Percentiles rank a stretch among this genome's conserved stretches.
Conservation (phyloP, 768 basidiomycete species). For the Termitomyces sp. region DNA sequence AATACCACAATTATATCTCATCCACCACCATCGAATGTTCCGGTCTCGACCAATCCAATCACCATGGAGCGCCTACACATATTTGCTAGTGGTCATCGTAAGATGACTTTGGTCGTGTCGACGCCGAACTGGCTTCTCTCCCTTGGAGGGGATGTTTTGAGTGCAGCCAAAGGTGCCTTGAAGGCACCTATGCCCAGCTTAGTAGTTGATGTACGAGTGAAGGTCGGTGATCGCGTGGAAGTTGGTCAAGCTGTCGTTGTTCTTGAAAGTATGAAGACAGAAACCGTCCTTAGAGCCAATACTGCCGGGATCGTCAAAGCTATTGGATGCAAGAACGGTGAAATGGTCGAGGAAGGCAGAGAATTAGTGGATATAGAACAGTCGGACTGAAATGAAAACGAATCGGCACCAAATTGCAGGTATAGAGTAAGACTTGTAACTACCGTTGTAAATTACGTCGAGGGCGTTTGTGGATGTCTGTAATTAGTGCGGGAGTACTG, state of each 20-base stretch:
- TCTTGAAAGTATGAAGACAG: constrained; percentile 97
- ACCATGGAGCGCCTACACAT: constrained; percentile 75
- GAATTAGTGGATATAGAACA: constrained; percentile 70
- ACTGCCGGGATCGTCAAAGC: constrained; percentile 62
- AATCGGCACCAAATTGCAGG: background rate
- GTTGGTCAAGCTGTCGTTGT: constrained; percentile 79
- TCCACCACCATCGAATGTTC: constrained; percentile 44
- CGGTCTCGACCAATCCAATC: constrained; percentile 48
- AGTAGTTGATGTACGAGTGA: constrained; percentile 83
- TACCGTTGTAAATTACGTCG: background rate
- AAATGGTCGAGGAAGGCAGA: constrained; percentile 87
- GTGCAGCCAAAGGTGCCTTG: constrained; percentile 56
- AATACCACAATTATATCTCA: constrained; percentile 76
- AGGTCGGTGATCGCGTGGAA: constrained; percentile 71
- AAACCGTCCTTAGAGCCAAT: constrained; percentile 78
- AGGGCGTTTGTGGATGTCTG: background rate
- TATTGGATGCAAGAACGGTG: constrained; percentile 76
- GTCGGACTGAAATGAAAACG: constrained; percentile 2
- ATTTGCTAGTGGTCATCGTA: constrained; percentile 54
- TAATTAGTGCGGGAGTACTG: background rate
- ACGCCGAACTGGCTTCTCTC: constrained; percentile 68
- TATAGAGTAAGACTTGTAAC: background rate
- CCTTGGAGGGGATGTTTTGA: constrained; percentile 54
- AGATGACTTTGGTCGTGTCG: constrained; percentile 62
- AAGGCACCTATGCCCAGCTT: constrained; percentile 92